These are phyloP conservation scores for Metarhizium robertsii DNA, from an alignment of 2,329 filamentous ascomycete genomes.

Conservation along the genomic window DNA sequence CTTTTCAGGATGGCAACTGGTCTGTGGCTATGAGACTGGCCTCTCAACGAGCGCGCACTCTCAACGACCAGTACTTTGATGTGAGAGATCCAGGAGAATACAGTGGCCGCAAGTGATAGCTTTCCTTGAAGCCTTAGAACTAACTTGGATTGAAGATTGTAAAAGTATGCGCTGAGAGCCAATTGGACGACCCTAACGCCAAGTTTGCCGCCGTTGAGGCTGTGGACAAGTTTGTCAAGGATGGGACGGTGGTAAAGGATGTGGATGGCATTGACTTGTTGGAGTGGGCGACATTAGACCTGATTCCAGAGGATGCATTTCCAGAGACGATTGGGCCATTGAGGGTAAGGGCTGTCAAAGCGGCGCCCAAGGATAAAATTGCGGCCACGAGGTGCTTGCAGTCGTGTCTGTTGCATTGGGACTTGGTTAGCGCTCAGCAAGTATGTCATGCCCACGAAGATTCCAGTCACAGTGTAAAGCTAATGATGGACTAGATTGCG, in stretches of 20 bases:
- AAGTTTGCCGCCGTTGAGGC: conserved; percentile 34
- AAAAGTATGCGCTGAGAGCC: conserved; percentile 41
- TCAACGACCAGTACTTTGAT: conserved; percentile 48
- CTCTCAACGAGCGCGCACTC: conserved; percentile 37
- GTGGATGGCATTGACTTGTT: conserved; percentile 42
- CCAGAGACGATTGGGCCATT: conserved; percentile 39
- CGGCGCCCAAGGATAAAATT: conserved; percentile 36
- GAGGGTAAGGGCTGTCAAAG: conserved; percentile 41
- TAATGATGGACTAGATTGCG: conserved; percentile 34
- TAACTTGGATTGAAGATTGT: conserved; percentile 26
- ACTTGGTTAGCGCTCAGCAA: conserved; percentile 48
- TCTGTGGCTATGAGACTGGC: conserved; percentile 39
- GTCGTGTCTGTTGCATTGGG: conserved; percentile 44
- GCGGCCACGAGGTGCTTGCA: conserved; percentile 36
- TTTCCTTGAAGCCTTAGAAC: neutral
- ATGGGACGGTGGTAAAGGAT: conserved; percentile 37
- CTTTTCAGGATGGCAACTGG: conserved; percentile 48
- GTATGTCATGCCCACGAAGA: conserved; percentile 21
- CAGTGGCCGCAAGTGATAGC: neutral
- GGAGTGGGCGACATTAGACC: conserved; percentile 40
- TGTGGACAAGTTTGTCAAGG: conserved; percentile 36
- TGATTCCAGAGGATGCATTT: conserved; percentile 31
- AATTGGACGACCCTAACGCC: conserved; percentile 38
- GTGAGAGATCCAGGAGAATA: conserved; percentile 21
- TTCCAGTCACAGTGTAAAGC: neutral